Conservation (phyloP, 2,329 filamentous ascomycete species). For the Diaporthe destruens region DNA sequence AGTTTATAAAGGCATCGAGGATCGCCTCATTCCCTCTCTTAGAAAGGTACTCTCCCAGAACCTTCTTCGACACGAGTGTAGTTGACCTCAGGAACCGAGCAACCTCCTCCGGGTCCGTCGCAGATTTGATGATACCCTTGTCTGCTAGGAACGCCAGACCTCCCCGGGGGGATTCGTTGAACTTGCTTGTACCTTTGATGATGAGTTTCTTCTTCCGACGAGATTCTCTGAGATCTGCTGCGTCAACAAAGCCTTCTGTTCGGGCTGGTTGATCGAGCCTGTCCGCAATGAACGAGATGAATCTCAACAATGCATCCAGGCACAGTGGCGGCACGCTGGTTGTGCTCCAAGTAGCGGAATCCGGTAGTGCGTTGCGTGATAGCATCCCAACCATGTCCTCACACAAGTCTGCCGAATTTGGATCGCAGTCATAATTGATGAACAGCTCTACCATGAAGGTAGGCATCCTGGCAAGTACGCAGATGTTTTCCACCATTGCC, state of each 20-base stretch:
- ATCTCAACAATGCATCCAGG: slow-evolving; percentile 89
- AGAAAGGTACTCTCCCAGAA: slow-evolving; percentile 92
- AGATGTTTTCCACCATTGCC: slow-evolving; percentile 98
- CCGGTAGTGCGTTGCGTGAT: slow-evolving; percentile 93
- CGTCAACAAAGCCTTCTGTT: slow-evolving; percentile 75
- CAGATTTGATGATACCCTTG: slow-evolving; percentile 85
- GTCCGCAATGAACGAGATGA: slow-evolving; percentile 92
- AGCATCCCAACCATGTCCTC: slow-evolving; percentile 95
- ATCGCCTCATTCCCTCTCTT: slow-evolving; percentile 91
- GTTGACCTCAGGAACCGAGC: slow-evolving; percentile 92
- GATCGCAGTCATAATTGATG: slow-evolving; percentile 97
- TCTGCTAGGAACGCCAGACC: slow-evolving; percentile 88
- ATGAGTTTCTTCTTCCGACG: slow-evolving; percentile 88
- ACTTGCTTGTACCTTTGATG: slow-evolving; percentile 87
- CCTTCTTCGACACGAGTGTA: slow-evolving; percentile 87
- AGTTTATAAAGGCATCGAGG: slow-evolving; percentile 83
- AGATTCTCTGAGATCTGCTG: slow-evolving; percentile 74
- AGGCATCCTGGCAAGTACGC: slow-evolving; percentile 90
- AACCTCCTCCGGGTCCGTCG: slow-evolving; percentile 79
- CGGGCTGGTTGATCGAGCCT: slow-evolving; percentile 79
- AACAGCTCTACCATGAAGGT: slow-evolving; percentile 96
- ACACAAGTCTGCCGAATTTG: slow-evolving; percentile 90
- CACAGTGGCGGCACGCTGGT: slow-evolving; percentile 97
- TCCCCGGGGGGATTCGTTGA: slow-evolving; percentile 93
- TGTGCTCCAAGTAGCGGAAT: slow-evolving; percentile 98